Evolutionary conservation across 2,329 filamentous ascomycete genomes (phyloP).

Genomic region (Diaporthe eres): DNA sequence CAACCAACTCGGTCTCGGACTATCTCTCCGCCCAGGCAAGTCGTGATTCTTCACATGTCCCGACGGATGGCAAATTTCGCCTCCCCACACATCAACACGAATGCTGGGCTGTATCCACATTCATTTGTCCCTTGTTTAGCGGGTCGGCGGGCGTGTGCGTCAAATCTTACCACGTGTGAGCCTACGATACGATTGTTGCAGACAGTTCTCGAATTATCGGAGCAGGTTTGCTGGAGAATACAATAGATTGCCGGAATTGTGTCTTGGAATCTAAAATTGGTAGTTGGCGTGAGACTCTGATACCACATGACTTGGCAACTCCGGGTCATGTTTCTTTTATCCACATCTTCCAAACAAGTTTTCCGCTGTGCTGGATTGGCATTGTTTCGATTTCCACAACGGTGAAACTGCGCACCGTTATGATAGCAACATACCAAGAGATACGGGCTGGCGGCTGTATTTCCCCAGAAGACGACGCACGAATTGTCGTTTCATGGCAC

Average conservation of each 20-base stretch:
- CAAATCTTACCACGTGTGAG: conserved; percentile 9
- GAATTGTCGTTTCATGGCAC: neutral
- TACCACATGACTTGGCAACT: neutral
- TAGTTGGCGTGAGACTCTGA: neutral
- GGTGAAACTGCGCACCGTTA: neutral
- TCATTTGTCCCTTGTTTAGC: neutral
- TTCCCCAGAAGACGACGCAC: neutral
- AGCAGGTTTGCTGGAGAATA: too few species aligned
- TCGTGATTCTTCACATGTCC: neutral
- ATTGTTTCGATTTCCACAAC: conserved; percentile 7
- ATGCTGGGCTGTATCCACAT: neutral
- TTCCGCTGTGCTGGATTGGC: neutral
- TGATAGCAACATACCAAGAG: neutral
- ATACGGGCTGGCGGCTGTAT: neutral
- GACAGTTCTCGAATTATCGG: neutral
- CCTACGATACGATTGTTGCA: neutral
- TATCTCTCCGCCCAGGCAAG: neutral
- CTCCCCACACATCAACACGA: conserved; percentile 5
- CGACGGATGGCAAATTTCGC: neutral
- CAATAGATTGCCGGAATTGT: neutral
- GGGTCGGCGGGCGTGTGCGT: neutral
- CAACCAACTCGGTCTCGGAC: neutral
- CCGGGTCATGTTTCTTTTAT: neutral
- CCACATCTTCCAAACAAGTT: conserved; percentile 1
- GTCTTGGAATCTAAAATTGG: neutral